Base-by-base conservation (phyloP, 495 filamentous ascomycete genomes). In the Aspergillus biplanus region DNA sequence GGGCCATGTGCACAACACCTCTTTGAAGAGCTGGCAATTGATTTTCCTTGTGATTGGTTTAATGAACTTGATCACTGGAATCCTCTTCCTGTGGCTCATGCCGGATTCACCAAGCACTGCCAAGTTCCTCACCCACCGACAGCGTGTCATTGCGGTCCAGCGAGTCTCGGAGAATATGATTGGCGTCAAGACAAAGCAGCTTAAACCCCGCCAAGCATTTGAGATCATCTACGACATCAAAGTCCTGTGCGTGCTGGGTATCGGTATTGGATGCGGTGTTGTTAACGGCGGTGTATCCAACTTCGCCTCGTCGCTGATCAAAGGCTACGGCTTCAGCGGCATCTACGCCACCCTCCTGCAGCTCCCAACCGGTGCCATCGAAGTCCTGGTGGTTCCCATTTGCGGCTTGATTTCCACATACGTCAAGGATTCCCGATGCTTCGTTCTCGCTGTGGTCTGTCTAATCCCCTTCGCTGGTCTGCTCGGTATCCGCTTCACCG, bases 21-120 rank as follows among this genome's bases (percentile, higher is more conserved):
- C 67, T 37, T 67, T 86, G 42, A 69, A 71, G 47, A 77, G 74
- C 63, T 88, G 86, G 84, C 74, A 86, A 58, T 75, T 85, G 0
- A 80, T 87, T 42, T 88, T 86, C 67, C 67, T 87, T 32, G 78
- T 81, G 15, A 81, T 82, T 52, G 83, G 83, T 6, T 67, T 78
- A 2, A 65, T 84, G n/a, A 84, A 80, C 35, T 76, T 83, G 16
- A 63, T 80, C 42, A 71, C 75, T 61, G 83, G 74, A 2, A 33
- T 73, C 37, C 61, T 82, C 1, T 78, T 82, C 52, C 71, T 78
- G 2, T 65, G 67, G 35, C 63, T 74, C 7, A 68, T 82, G 69
- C 80, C 80, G 0, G 80, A 82, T 53, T 78, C 75, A 5, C 80
- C 80, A 0, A 71, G 68, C 39, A 72, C 69, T 18, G 80, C 80